Evolutionary conservation across 768 basidiomycete genomes (phyloP), one percentile per base, ranked within the genome.

Genomic region (Lactarius sp.): DNA sequence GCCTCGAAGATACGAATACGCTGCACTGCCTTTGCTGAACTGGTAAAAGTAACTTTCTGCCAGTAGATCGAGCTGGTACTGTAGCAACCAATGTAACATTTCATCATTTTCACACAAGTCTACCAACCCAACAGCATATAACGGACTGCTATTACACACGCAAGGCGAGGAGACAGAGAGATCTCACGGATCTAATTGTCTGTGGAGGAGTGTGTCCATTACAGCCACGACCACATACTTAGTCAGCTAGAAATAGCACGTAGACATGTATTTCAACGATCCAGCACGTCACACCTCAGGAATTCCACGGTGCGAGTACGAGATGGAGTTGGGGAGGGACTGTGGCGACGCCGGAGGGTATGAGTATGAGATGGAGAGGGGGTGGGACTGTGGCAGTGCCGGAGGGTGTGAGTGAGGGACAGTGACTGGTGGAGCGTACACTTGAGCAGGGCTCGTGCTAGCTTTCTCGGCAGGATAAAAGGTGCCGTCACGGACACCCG

Each of bases 401-500:
- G 37, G 52, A 37, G 55, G 55, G 7, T 41, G 41, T 13, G 63
- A 18, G 9, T 27, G 52, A 42, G 52, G 22, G 33, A 46, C 14
- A 12, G 44, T 39, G 8, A 34, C 13, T 4, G 31, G 47, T 20
- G 27, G 2, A 3, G 22, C 14, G 5, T 4, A 5, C 34, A 52
- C 31, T 55, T 55, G 52, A 22, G n/a, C 37, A 34, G 52, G 20
- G 37, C 13, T 8, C 27, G 33, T 49, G 8, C 6, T 12, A 33
- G 16, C 2, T n/a, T 55, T 60, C 12, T 20, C n/a, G 10, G 7
- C 3, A 6, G 53, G 8, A 51, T 37, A 27, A 33, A 66, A 18
- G 55, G 42, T 60, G 14, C 69, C 69, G 16, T 75, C 72, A 37
- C 68, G 72, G 53, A 79, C 78, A 10, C 73, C 69, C 6, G 63